Percentiles rank a stretch among this genome's conserved stretches.
These are phyloP conservation scores for Marasmius fiardii DNA, from an alignment of 1,284 basidiomycete species.

Conservation along the genomic window DNA sequence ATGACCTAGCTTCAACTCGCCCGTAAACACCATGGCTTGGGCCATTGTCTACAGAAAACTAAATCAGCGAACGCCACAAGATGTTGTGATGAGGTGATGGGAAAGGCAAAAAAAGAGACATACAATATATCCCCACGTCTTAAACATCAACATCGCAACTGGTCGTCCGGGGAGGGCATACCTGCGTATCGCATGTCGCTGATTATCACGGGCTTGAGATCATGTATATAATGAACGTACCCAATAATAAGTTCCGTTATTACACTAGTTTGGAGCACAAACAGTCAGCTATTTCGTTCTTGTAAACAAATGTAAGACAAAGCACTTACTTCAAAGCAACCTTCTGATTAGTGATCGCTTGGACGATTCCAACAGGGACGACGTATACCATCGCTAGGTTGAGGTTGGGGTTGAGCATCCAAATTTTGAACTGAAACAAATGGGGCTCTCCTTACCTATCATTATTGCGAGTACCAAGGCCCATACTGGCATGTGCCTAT, in stretches of 20 bases:
- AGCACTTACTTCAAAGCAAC: constrained; percentile 37
- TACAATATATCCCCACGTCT: constrained; percentile 22
- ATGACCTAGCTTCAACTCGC: constrained; percentile 43
- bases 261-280: constrained; percentile 10
- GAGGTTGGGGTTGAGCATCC: background rate
- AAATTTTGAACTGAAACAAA: background rate
- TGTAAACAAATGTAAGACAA: no score
- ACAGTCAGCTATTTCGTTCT: no score
- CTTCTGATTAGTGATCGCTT: constrained; percentile 49
- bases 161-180: constrained; percentile 29
- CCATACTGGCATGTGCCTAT: constrained; percentile 31
- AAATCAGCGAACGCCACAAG: no score
- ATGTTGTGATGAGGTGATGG: no score
- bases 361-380: constrained; percentile 56
- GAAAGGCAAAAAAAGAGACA: constrained; percentile 1
- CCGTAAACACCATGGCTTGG: constrained; percentile 38
- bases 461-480: constrained; percentile 35
- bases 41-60: constrained; percentile 22
- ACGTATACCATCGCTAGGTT: constrained; percentile 41
- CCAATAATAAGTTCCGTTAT: constrained; percentile 30
- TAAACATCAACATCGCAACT: constrained; percentile 40
- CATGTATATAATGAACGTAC: no score
- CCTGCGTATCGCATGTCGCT: background rate
- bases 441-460: constrained; percentile 22
- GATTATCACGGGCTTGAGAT: no score